phyloP scores from a whole-genome alignment of 306 rosid genomes.

The Pterocarpus macrocarpus region DNA sequence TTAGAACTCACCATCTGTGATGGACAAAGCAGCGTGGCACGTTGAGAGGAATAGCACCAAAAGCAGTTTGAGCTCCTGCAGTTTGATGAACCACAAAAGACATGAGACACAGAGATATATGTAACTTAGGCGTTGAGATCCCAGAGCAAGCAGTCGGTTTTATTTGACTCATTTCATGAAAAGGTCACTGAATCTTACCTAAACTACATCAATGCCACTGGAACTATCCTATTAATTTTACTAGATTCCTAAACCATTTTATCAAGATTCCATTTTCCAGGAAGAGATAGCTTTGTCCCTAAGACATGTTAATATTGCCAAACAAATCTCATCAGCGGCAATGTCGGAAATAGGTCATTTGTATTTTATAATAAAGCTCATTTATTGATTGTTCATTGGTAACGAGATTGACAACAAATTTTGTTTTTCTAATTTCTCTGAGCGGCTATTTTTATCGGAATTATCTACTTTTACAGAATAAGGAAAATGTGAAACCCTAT shows the following conservation, averaged over 20 bases:
- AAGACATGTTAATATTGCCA: slow-evolving; percentile 28
- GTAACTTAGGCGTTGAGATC: slow-evolving; percentile 39
- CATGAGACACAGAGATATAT: neutral
- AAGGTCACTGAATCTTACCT: slow-evolving; percentile 45
- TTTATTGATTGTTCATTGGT: neutral
- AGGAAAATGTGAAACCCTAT: neutral
- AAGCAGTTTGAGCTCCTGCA: slow-evolving; percentile 57
- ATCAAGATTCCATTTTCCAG: neutral
- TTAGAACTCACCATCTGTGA: slow-evolving; percentile 57
- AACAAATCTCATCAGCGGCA: slow-evolving; percentile 38
- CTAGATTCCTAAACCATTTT: no score
- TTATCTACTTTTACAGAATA: neutral
- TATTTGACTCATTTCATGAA: slow-evolving; percentile 49
- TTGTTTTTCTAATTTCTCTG: neutral
- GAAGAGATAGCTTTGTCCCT: slow-evolving; percentile 41
- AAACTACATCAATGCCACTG: slow-evolving; percentile 63
- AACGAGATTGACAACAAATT: slow-evolving; percentile 16
- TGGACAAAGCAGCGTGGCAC: slow-evolving; percentile 49
- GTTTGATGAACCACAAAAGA: slow-evolving; percentile 33
- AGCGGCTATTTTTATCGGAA: neutral
- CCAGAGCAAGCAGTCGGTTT: slow-evolving; percentile 44
- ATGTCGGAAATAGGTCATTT: neutral
- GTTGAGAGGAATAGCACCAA: slow-evolving; percentile 55
- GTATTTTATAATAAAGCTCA: slow-evolving; percentile 2
- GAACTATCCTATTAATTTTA: slow-evolving; percentile 8